phyloP scores from a whole-genome alignment of 768 basidiomycete species.

The Mycena filopes region DNA sequence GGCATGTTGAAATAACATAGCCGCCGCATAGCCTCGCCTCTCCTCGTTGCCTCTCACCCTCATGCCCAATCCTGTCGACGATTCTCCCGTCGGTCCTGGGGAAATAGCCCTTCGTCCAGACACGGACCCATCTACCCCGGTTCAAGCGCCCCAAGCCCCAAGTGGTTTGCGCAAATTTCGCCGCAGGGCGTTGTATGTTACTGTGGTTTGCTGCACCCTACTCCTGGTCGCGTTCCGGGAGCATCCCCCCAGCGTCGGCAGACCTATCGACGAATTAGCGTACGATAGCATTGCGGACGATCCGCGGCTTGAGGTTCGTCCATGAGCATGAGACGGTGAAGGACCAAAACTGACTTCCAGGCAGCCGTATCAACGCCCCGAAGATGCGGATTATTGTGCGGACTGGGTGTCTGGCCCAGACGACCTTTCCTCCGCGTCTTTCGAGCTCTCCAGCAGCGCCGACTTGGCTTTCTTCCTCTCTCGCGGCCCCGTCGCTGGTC shows the following conservation, averaged over 20 bases:
- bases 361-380: slow-evolving; percentile 17
- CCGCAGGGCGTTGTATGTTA: background rate
- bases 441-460: slow-evolving; percentile 10
- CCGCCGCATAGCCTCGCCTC: too few relatives aligned
- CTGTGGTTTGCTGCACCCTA: background rate
- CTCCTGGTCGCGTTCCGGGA: background rate
- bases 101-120: background rate
- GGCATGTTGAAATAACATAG: too few relatives aligned
- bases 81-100: background rate
- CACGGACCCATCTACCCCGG: background rate
- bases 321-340: too few relatives aligned
- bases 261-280: background rate
- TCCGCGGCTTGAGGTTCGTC: slow-evolving; percentile 13
- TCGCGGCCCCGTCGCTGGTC: slow-evolving; percentile 13
- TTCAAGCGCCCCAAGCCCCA: background rate
- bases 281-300: slow-evolving; percentile 1
- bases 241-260: background rate
- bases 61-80: slow-evolving; percentile 1
- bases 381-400: slow-evolving; percentile 14
- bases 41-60: background rate
- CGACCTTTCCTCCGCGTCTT: background rate
- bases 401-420: background rate
- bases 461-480: slow-evolving; percentile 25
- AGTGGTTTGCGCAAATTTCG: background rate
- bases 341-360: too few relatives aligned